Evolutionary conservation across 768 basidiomycete species (phyloP).

Genomic region (Russula vinacea): DNA sequence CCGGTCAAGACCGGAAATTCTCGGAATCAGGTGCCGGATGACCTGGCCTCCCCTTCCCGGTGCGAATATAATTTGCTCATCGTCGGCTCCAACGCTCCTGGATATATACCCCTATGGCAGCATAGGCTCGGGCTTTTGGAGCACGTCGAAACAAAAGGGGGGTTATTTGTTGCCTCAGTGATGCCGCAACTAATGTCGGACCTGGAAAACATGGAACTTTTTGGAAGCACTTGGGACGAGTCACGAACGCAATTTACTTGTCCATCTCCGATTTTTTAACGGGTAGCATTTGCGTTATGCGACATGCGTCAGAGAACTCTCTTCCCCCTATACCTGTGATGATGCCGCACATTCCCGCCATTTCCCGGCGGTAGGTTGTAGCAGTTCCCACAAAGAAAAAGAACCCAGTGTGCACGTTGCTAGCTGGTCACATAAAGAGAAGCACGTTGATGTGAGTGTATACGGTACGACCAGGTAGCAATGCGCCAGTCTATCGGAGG

Average conservation of each 20-base stretch:
- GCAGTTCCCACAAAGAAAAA: neutral
- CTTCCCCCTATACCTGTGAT: neutral
- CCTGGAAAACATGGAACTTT: neutral
- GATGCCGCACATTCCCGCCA: neutral
- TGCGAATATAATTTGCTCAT: neutral
- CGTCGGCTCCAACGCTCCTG: neutral
- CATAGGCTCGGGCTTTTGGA: neutral
- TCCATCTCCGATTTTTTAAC: slow-evolving; percentile 5
- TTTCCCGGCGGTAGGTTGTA: slow-evolving; percentile 10
- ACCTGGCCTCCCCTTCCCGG: neutral
- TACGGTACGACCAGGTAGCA: neutral
- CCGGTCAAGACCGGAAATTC: neutral
- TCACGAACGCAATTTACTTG: slow-evolving; percentile 5
- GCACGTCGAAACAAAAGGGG: slow-evolving; percentile 2
- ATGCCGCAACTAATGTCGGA: slow-evolving; percentile 18
- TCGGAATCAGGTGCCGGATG: no score
- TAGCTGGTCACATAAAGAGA: neutral
- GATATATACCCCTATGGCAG: neutral
- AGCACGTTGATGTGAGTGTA: neutral
- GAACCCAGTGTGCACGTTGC: neutral
- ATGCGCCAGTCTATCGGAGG: slow-evolving; percentile 14
- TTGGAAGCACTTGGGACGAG: neutral
- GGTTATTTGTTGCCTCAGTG: slow-evolving; percentile 1
- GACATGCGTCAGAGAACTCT: no score
- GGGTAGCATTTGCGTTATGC: neutral